A percentile compares a stretch with the other conserved stretches of the same genome.
Evolutionary conservation across 2,329 filamentous ascomycete species (phyloP).

Genomic region (Colletotrichum sp.): DNA sequence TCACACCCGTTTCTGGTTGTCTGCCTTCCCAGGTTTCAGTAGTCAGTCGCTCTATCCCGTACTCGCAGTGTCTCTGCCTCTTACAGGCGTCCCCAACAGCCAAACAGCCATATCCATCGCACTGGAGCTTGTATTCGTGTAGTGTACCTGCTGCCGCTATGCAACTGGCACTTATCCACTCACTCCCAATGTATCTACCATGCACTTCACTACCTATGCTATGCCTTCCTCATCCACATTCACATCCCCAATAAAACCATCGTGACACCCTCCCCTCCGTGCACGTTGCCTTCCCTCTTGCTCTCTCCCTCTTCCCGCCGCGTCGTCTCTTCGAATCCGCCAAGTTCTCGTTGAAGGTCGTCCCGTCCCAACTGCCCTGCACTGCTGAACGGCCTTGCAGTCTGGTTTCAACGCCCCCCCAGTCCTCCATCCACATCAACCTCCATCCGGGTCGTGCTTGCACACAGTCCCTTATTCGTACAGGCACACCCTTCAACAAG

Average conservation of each 20-base stretch:
- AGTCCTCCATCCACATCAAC: not conserved
- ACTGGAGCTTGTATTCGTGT: not conserved
- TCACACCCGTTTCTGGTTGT: not conserved
- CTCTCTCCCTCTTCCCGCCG: not conserved
- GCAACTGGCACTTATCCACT: not conserved
- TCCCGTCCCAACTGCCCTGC: not conserved
- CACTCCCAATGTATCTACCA: not conserved
- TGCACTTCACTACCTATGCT: not conserved
- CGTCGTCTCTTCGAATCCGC: slow-evolving; percentile 9
- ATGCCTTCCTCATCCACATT: not conserved
- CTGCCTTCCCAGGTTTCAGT: not conserved
- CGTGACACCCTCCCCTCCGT: slow-evolving; percentile 14
- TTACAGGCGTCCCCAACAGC: not conserved
- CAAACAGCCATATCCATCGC: not conserved
- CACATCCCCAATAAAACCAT: slow-evolving; percentile 17
- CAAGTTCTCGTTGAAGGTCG: slow-evolving; percentile 12
- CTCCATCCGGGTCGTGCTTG: not conserved
- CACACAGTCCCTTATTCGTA: not conserved
- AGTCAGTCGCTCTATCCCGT: not conserved
- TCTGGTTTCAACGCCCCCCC: slow-evolving; percentile 11
- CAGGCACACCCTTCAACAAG: not conserved
- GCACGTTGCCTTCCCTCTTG: not conserved
- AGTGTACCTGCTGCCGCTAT: not conserved
- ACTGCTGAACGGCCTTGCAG: slow-evolving; percentile 2
- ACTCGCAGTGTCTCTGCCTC: slow-evolving; percentile 8